Evolutionary conservation across 345 rosid genomes (phyloP).

Genomic region (Ricinus communis): DNA sequence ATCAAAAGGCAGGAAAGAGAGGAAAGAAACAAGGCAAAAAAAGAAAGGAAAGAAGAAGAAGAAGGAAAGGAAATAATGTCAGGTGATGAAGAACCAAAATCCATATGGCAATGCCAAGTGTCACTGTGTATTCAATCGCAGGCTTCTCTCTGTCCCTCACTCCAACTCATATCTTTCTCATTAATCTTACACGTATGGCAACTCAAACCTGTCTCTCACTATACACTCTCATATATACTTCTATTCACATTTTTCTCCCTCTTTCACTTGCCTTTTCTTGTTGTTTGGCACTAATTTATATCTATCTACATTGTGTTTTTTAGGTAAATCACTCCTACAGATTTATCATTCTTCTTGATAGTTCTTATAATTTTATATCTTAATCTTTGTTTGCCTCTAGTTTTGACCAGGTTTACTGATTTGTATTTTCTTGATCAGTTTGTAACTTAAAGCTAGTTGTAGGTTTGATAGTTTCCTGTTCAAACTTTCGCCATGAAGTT

Average conservation of each 20-base stretch:
- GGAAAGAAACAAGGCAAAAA: background rate
- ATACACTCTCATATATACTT: background rate
- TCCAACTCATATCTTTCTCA: constrained; percentile 4
- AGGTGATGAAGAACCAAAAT: background rate
- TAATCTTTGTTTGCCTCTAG: background rate
- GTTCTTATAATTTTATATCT: background rate
- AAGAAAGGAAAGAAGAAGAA: background rate
- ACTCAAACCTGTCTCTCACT: background rate
- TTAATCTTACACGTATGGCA: background rate
- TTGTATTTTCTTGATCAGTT: background rate
- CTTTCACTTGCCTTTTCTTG: background rate
- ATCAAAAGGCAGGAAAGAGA: background rate
- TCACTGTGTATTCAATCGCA: constrained; percentile 1
- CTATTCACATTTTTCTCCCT: background rate
- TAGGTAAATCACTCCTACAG: too few species aligned
- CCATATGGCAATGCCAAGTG: constrained; percentile 1
- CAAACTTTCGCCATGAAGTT: background rate
- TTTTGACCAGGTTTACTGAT: too few species aligned
- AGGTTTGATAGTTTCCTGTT: background rate
- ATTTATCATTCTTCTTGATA: background rate
- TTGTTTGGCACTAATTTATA: too few species aligned
- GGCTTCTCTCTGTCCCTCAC: background rate
- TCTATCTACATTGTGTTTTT: too few species aligned
- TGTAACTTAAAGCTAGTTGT: background rate
- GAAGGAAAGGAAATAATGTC: background rate